Base-by-base conservation (phyloP, 805 yeast species). In the Kuraishia ogatae region DNA sequence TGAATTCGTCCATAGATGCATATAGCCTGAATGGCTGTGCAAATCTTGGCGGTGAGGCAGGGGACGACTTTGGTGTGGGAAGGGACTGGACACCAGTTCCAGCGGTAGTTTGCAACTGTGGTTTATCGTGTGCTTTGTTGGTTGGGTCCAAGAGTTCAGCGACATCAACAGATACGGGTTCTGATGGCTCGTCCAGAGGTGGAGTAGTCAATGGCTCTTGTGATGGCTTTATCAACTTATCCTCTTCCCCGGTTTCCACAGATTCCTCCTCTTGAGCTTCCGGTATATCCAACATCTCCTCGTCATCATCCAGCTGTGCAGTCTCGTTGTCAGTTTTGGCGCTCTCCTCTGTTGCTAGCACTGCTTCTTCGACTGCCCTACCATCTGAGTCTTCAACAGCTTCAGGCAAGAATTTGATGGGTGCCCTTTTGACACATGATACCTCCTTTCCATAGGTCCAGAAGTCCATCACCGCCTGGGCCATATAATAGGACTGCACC, bases 401-500 rank as follows among this genome's bases (percentile, higher is more conserved):
- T 24, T 53, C 51, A 17, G 22, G 35, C n/a, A 75, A 53, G 46
- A 64, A 61, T 29, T 60, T 59, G 11, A 83, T 76, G 2, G 79
- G 75, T 59, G 73, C 78, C 53, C 79, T 68, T 57, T 77, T 81
- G 15, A 89, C 71, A 63, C 96, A 85, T 59, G 81, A 77, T 21
- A 78, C 79, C n/a, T 35, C 43, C 64, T 82, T 83, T 0, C 97
- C 97, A 60, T 78, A 81, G 1, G 64, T 73, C 96, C 96, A 89
- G 66, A 83, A 90, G 58, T 89, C 96, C 64, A 73, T 69, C 1
- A 93, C 79, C 0, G 91, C 87, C 57, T 82, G 84, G 0, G 97
- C 87, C 35, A 92, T 71, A 50, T 77, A 74, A 11, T 81, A 78
- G 65, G 94, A 87, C 54, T 85, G 79, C 0, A 90, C 88, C 56